These are phyloP conservation scores for Ascomycota sp. DNA, from an alignment of 2,329 filamentous ascomycete genomes.

Conservation along the genomic window DNA sequence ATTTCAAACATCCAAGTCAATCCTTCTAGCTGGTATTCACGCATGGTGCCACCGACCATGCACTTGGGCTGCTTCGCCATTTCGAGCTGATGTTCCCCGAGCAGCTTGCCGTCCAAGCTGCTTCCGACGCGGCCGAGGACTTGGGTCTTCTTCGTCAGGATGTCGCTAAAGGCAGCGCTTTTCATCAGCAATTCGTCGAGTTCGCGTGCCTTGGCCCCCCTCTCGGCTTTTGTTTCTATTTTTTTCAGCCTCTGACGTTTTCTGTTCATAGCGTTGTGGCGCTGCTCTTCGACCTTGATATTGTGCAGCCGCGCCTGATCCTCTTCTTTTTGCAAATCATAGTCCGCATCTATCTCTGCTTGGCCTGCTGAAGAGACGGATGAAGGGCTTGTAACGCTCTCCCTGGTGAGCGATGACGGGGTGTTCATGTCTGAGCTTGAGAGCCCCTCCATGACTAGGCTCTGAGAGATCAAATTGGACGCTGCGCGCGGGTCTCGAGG, in stretches of 20 bases:
- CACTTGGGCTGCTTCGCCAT: slow-evolving; percentile 72
- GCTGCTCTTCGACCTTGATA: slow-evolving; percentile 26
- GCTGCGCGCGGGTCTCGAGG: too few relatives aligned
- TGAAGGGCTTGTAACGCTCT: slow-evolving; percentile 16
- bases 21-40: slow-evolving; percentile 82
- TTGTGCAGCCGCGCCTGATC: slow-evolving; percentile 14
- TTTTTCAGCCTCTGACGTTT: slow-evolving; percentile 26
- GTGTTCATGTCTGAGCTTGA: slow-evolving; percentile 13
- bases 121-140: slow-evolving; percentile 39
- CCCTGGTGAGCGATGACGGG: slow-evolving; percentile 9
- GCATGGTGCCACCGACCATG: slow-evolving; percentile 72
- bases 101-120: slow-evolving; percentile 32
- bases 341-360: slow-evolving; percentile 2
- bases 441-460: slow-evolving; percentile 8
- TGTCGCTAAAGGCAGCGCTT: slow-evolving; percentile 37
- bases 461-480: not conserved
- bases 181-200: slow-evolving; percentile 36
- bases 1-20: slow-evolving; percentile 87
- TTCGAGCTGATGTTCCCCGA: slow-evolving; percentile 43
- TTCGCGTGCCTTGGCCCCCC: slow-evolving; percentile 34
- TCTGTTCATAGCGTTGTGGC: slow-evolving; percentile 12
- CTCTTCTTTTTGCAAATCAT: slow-evolving; percentile 16
- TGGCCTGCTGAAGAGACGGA: slow-evolving; percentile 4
- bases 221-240: slow-evolving; percentile 28
- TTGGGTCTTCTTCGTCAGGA: slow-evolving; percentile 39